Evolutionary conservation across 306 rosid genomes (phyloP).

Genomic region (Alnus rubra): DNA sequence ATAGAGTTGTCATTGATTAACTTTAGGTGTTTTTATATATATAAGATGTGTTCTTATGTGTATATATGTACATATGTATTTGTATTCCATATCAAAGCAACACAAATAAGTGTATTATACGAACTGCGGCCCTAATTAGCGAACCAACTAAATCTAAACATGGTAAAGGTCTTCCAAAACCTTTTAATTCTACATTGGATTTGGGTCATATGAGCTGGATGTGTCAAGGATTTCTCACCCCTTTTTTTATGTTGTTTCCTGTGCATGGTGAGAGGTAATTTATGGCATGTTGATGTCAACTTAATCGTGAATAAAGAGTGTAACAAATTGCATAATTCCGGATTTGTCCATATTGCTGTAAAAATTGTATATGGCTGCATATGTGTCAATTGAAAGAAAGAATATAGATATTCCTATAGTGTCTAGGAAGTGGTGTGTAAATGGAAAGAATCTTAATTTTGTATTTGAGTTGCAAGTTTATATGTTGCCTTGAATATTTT

Average conservation of each 20-base stretch:
- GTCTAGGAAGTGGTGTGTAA: neutral
- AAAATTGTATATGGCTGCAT: neutral
- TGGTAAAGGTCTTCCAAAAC: neutral
- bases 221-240: neutral
- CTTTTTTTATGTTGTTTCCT: neutral
- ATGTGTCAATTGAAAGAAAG: neutral
- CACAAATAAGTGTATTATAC: neutral
- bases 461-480: neutral
- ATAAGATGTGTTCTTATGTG: too few species aligned
- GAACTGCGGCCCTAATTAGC: neutral
- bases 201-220: neutral
- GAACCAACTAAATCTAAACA: neutral
- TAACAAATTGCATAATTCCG: neutral
- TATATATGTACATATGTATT: too few species aligned
- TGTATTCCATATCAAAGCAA: neutral
- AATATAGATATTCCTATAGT: neutral
- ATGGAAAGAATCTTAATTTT: neutral
- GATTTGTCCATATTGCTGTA: neutral
- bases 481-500: conserved; percentile 6
- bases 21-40: neutral
- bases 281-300: neutral
- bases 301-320: neutral
- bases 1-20: neutral
- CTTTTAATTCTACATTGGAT: neutral
- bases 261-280: neutral